Evolutionary conservation across 768 basidiomycete species (phyloP), one percentile per base, ranked within the genome.

Genomic region (Serendipita sp.): DNA sequence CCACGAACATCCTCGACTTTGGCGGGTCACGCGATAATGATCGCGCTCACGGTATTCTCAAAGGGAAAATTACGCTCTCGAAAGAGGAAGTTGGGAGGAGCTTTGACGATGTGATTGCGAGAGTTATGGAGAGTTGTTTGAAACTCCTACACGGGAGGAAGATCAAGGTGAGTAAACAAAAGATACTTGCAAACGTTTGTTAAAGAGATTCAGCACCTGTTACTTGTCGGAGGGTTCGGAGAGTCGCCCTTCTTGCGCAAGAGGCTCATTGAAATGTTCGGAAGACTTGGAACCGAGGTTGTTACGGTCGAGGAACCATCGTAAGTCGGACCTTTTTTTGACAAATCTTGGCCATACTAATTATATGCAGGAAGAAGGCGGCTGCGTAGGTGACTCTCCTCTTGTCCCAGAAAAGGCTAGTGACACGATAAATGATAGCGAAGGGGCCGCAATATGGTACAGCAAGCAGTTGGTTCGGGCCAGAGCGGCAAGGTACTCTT

Each of bases 1-100:
- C 32, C 3, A 37, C 65, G 10, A 18, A 13, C 32, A 54, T 58
- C n/a, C 44, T 65, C 28, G 32, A 54, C 10, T 65, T 65, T 41
- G 65, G 65, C 30, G 41, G 65, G 11, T 32, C 18, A 5, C 65
- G 65, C 37, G 65, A 65, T 45, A 65, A 38, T 11, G 65, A 65
- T 32, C 51, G 34, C 5, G 41, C 34, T 30, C 24, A n/a, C 24
- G 56, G 56, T 5, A 60, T 60, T 35, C 24, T 60, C 56, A 60
- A 60, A n/a, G 56, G 56, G 16, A 24, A 60, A n/a, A 32, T 60
- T 1, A 32, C 24, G 24, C 4, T 60, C 24, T 28, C 18, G 16
- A 60, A 37, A n/a, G 56, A 60, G 10, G 64, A 53, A 30, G 45
- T 65, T 10, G 46, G n/a, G 8, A 30, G 16, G 32, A 53, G 46